Conservation (phyloP, 202 grass and related monocot species). For the Musa balbisiana region DNA sequence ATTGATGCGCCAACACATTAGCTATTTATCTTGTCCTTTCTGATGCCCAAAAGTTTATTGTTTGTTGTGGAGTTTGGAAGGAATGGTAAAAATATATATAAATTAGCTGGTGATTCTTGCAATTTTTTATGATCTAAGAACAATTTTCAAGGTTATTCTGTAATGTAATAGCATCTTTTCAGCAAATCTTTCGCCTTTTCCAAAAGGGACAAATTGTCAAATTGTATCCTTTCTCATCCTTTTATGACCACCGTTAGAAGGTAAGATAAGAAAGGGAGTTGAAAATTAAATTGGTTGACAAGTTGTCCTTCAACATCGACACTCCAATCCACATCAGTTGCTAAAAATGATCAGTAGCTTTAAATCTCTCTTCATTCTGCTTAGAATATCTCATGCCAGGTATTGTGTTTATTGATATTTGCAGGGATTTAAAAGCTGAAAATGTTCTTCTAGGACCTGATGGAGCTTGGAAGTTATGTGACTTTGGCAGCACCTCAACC, state of each 20-base stretch:
- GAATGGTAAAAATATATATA: neutral
- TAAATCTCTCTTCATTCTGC: neutral
- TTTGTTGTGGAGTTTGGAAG: neutral
- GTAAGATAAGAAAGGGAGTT: too few relatives aligned
- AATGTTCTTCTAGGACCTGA: slow-evolving; percentile 77
- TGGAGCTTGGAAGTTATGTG: slow-evolving; percentile 87
- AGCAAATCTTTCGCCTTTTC: neutral
- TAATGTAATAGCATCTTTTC: neutral
- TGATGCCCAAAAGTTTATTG: neutral
- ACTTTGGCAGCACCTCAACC: slow-evolving; percentile 91
- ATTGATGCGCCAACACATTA: neutral
- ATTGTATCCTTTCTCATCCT: too few relatives aligned
- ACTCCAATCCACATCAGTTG: too few relatives aligned
- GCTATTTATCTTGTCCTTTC: neutral
- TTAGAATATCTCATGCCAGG: neutral
- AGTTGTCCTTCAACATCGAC: too few relatives aligned
- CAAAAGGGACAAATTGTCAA: too few relatives aligned
- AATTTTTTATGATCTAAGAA: too few relatives aligned
- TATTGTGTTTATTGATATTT: neutral
- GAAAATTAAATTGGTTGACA: too few relatives aligned
- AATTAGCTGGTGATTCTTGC: neutral
- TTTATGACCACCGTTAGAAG: too few relatives aligned
- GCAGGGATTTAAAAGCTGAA: slow-evolving; percentile 96
- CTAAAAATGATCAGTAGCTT: too few relatives aligned
- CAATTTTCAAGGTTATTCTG: neutral